These are phyloP conservation scores for Debaryomyces robertsiae DNA, from an alignment of 1,139 yeast genomes.

Conservation along the genomic window DNA sequence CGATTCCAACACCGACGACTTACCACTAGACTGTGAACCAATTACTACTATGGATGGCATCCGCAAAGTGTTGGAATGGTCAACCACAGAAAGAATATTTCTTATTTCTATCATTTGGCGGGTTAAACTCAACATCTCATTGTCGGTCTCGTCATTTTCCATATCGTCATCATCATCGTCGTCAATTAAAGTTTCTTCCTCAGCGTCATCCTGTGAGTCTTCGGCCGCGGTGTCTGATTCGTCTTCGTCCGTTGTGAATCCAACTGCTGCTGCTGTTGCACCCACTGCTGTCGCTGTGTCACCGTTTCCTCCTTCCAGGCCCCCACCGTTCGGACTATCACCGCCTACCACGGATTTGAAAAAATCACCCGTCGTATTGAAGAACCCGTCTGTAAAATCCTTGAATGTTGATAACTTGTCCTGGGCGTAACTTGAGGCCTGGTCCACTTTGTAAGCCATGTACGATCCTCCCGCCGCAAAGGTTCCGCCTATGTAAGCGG, in stretches of 20 bases:
- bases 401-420: slow-evolving; percentile 64
- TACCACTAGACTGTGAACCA: slow-evolving; percentile 97
- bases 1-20: slow-evolving; percentile 89
- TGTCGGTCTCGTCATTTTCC: slow-evolving; percentile 55
- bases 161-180: slow-evolving; percentile 48
- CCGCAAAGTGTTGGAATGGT: slow-evolving; percentile 74
- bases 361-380: slow-evolving; percentile 48
- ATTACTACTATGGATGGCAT: slow-evolving; percentile 94
- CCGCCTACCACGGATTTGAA: slow-evolving; percentile 27
- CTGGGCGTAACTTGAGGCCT: slow-evolving; percentile 71
- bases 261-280: slow-evolving; percentile 51
- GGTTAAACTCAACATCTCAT: slow-evolving; percentile 82
- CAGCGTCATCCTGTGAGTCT: slow-evolving; percentile 33
- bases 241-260: slow-evolving; percentile 31
- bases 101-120: slow-evolving; percentile 97
- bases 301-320: slow-evolving; percentile 31
- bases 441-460: slow-evolving; percentile 87
- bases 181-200: slow-evolving; percentile 32
- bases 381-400: slow-evolving; percentile 54
- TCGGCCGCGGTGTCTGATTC: slow-evolving; percentile 17
- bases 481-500: slow-evolving; percentile 87
- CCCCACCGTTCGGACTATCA: slow-evolving; percentile 23
- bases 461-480: slow-evolving; percentile 94
- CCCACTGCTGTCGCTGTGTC: slow-evolving; percentile 45
- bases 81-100: slow-evolving; percentile 72